Evolutionary conservation across 805 yeast species (phyloP), one percentile per base, ranked within the genome.

Genomic region (Ogataea thermomethanolica): DNA sequence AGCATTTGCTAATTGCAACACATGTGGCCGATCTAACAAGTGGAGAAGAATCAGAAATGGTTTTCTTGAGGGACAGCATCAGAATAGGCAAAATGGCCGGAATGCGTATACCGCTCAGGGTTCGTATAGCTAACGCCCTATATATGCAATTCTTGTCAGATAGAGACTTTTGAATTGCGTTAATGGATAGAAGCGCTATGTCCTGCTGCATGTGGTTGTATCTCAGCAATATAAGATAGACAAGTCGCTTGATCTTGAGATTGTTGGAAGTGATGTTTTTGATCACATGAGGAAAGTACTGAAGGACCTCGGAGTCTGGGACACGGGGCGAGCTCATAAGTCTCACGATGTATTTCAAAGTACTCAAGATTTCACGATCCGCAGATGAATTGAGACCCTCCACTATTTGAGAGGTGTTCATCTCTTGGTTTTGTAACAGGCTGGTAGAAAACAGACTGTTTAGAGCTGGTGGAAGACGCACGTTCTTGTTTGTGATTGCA

Each of bases 141-240:
- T 73, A 67, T 8, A 76, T 71, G 2, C 95, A 83, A 45, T 73
- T 74, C 49, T 78, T 78, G 51, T 88, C 96, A 8, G 73, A 68
- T 22, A 91, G 64, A 1, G 87, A 73, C 61, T 85, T 88, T 60
- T 93, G 99, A 35, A 93, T 84, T 1, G 97, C 85, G 61, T 93
- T 93, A 49, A 93, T 85, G 1, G 96, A 79, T 33, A 93, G 69
- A 14, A 93, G 71, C 2, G 98, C 93, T n/a, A 86, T 74, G 58
- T 90, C 95, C 8, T 93, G 96, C 50, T 87, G 90, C 40, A 70
- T 61, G 46, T 87, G 95, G 17, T 95, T 93, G 58, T 78, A 88
- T 41, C 84, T 71, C 30, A 81, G 66, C 35, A 93, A 64, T 51
- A 86, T 87, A 1, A 83, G 70, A 62, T 86, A 78, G 2, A 89